Evolutionary conservation across 169 alveolate species (phyloP).

Genomic region (Cystoisospora suis): DNA sequence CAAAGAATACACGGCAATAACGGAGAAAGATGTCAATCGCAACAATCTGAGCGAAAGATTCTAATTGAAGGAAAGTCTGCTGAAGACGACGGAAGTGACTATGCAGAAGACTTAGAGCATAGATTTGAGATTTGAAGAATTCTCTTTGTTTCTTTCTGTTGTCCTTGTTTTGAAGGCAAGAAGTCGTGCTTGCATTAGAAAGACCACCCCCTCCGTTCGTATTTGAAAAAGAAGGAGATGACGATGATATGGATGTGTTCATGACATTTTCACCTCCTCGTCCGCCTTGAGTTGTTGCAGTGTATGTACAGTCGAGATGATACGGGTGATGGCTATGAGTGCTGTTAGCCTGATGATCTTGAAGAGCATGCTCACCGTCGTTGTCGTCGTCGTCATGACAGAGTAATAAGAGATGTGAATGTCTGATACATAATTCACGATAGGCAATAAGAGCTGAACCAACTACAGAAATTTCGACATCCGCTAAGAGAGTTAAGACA

Average conservation of each 20-base stretch:
- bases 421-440: conserved; percentile 43
- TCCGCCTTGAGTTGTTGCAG: not conserved
- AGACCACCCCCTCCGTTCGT: not conserved
- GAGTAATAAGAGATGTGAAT: not conserved
- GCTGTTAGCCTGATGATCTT: not conserved
- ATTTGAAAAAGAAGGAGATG: too few species aligned
- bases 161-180: too few species aligned
- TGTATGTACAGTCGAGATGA: not conserved
- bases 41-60: conserved; percentile 65
- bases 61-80: conserved; percentile 54
- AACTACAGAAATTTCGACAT: conserved; percentile 69
- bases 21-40: conserved; percentile 62
- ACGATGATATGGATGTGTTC: too few species aligned
- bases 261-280: not conserved
- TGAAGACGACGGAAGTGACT: conserved; percentile 66
- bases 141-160: not conserved
- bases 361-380: too few species aligned
- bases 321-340: too few species aligned
- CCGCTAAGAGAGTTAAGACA: conserved; percentile 66
- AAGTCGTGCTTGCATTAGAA: not conserved
- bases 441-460: conserved; percentile 76
- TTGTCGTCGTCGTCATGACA: not conserved
- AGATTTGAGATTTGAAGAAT: not conserved
- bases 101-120: conserved; percentile 71
- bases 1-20: conserved; percentile 60